Percentiles rank a stretch among this genome's conserved stretches.
Evolutionary conservation across 768 basidiomycete species (phyloP).

Genomic region (Tephrocybe rancida): DNA sequence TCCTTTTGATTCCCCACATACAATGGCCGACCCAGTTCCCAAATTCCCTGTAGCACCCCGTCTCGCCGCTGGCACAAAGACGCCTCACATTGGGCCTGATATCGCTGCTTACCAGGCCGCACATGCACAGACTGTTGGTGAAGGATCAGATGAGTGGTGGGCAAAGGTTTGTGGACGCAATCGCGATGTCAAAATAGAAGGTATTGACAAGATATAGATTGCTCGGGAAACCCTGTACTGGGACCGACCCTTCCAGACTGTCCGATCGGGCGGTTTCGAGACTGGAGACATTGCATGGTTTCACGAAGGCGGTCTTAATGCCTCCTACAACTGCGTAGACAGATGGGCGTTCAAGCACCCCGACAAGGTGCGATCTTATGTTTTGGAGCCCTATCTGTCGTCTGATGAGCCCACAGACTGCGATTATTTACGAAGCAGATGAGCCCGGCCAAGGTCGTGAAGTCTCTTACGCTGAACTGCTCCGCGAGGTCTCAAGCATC

Average conservation of each 20-base stretch:
- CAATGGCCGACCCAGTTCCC: slow-evolving; percentile 13
- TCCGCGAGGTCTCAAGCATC: slow-evolving; percentile 85
- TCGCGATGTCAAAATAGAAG: background rate
- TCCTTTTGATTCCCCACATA: background rate
- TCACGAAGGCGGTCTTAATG: slow-evolving; percentile 92
- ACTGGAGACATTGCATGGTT: slow-evolving; percentile 94
- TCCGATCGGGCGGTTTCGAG: slow-evolving; percentile 80
- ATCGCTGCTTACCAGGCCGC: slow-evolving; percentile 70
- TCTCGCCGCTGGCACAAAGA: slow-evolving; percentile 59
- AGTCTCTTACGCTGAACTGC: slow-evolving; percentile 81
- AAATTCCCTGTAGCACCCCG: slow-evolving; percentile 81
- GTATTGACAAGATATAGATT: slow-evolving; percentile 36
- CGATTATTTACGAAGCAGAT: slow-evolving; percentile 98
- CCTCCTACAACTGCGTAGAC: slow-evolving; percentile 97
- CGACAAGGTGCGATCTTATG: slow-evolving; percentile 54
- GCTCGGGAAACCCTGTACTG: slow-evolving; percentile 82
- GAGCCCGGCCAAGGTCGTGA: slow-evolving; percentile 82
- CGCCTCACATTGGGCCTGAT: slow-evolving; percentile 79
- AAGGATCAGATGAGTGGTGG: slow-evolving; percentile 88
- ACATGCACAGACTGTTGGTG: slow-evolving; percentile 75
- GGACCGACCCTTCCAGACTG: slow-evolving; percentile 89
- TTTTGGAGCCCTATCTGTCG: background rate
- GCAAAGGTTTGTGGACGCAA: slow-evolving; percentile 53
- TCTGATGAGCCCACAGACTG: slow-evolving; percentile 51
- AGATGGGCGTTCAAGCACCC: slow-evolving; percentile 93